Evolutionary conservation across 495 filamentous ascomycete genomes (phyloP).

Genomic region (Penicillium canescens): DNA sequence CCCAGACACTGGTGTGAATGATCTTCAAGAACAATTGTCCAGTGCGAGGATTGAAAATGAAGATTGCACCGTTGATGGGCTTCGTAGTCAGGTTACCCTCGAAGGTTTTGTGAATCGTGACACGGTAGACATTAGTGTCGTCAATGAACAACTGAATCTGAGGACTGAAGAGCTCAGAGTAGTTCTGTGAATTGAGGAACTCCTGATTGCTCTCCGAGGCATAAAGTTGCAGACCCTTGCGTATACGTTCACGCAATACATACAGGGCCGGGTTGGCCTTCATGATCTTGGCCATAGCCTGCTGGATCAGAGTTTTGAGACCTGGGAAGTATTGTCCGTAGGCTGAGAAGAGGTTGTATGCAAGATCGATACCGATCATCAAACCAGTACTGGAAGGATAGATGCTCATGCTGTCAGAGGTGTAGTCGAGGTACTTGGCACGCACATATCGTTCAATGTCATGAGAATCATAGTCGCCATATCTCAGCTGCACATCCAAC

Average conservation of each 20-base stretch:
- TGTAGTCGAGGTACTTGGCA: constrained; percentile 99
- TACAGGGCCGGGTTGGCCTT: constrained; percentile 98
- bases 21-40: constrained; percentile 99
- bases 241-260: constrained; percentile 94
- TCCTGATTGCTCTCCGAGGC: constrained; percentile 99
- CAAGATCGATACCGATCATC: constrained; percentile 98
- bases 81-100: constrained; percentile 99
- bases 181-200: constrained; percentile 99
- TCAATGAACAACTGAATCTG: constrained; percentile 99
- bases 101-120: constrained; percentile 99
- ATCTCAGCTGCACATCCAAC: constrained; percentile 97
- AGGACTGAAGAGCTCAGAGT: constrained; percentile 98
- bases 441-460: constrained; percentile 98
- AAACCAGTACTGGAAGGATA: constrained; percentile 97
- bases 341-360: constrained; percentile 97
- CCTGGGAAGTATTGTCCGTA: constrained; percentile 99
- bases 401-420: constrained; percentile 97
- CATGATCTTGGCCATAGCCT: constrained; percentile 99
- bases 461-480: constrained; percentile 99
- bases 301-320: constrained; percentile 92
- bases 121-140: constrained; percentile 98
- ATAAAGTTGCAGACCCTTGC: constrained; percentile 97
- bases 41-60: constrained; percentile 99
- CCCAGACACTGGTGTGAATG: constrained; percentile 99
- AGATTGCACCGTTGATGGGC: constrained; percentile 99